Evolutionary conservation across 768 basidiomycete species (phyloP).

Genomic region (Calocybe gangraenosa): DNA sequence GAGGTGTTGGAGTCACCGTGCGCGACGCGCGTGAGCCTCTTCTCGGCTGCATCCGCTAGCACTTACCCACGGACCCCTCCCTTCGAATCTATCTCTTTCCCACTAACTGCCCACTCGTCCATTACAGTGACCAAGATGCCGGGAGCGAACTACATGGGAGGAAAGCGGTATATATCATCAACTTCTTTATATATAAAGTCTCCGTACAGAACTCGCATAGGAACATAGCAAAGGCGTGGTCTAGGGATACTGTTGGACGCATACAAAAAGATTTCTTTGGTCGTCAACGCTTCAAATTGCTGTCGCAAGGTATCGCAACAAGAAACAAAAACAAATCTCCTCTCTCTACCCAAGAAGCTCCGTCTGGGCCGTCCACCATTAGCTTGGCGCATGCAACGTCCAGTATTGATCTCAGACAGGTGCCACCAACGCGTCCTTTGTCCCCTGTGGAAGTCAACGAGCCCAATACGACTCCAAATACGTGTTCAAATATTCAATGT

Average conservation of each 20-base stretch:
- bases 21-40: no score
- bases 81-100: no score
- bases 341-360: neutral
- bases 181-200: neutral
- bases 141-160: constrained; percentile 78
- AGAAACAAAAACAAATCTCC: constrained; percentile 2
- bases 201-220: constrained; percentile 26
- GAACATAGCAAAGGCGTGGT: constrained; percentile 53
- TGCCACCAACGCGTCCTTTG: neutral
- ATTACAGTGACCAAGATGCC: no score
- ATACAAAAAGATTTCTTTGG: constrained; percentile 60
- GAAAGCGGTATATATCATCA: constrained; percentile 44
- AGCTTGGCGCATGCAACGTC: constrained; percentile 19
- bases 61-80: no score
- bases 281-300: constrained; percentile 50
- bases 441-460: constrained; percentile 14
- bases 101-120: no score
- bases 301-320: constrained; percentile 34
- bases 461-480: constrained; percentile 18
- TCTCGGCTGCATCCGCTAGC: no score
- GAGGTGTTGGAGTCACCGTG: no score
- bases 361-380: constrained; percentile 11
- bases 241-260: constrained; percentile 51
- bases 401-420: neutral
- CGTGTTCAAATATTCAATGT: constrained; percentile 11